Evolutionary conservation across 768 basidiomycete genomes (phyloP).

Genomic region (Lentinula lateritia): DNA sequence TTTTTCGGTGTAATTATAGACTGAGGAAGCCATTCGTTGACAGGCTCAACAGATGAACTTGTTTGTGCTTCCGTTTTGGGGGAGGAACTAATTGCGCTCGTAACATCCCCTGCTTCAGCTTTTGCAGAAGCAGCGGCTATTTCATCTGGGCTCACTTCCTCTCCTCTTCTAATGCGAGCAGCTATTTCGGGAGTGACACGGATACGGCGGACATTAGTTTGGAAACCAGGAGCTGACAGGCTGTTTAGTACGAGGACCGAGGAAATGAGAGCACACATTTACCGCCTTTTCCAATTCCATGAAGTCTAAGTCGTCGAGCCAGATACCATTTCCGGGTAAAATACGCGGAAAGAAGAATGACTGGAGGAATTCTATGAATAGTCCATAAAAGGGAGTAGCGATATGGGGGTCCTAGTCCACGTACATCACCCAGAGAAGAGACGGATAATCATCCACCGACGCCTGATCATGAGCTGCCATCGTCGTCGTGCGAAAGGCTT

Average conservation of each 20-base stretch:
- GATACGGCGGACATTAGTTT: constrained; percentile 44
- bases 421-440: constrained; percentile 42
- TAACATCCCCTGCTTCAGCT: constrained; percentile 27
- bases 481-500: too few relatives aligned
- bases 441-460: constrained; percentile 27
- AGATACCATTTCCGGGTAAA: constrained; percentile 46
- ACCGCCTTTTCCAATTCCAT: constrained; percentile 59
- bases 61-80: not conserved
- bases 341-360: constrained; percentile 39
- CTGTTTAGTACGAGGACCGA: not conserved
- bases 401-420: constrained; percentile 10
- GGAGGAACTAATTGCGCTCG: not conserved
- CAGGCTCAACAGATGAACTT: constrained; percentile 15
- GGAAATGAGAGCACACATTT: constrained; percentile 8
- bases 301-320: constrained; percentile 33
- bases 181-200: constrained; percentile 53
- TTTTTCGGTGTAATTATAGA: constrained; percentile 37
- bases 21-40: constrained; percentile 50
- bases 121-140: constrained; percentile 40
- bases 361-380: constrained; percentile 35
- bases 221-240: constrained; percentile 41
- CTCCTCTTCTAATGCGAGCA: constrained; percentile 44
- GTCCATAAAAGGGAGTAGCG: not conserved
- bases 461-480: not conserved
- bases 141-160: constrained; percentile 48